Base-by-base conservation (phyloP, 2,329 filamentous ascomycete genomes). In the Anisogramma anomala region DNA sequence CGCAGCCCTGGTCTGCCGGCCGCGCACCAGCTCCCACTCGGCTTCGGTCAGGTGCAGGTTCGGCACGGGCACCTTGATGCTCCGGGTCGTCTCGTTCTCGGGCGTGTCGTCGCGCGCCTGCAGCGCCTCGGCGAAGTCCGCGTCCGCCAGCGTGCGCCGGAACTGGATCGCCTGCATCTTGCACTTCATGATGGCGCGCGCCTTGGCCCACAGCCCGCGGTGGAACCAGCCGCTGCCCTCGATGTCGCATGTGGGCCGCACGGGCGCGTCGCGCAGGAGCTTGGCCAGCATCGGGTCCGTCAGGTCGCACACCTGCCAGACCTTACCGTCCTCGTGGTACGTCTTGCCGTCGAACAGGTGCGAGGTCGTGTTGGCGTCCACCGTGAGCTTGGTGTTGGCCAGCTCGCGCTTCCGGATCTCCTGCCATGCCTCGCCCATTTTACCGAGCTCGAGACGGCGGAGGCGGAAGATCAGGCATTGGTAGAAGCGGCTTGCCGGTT, bases 231-330 rank as follows among this genome's bases (percentile, higher is more conserved):
- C 89, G 51, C 85, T 84, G 33, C 69, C 69, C 36, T 67, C 56
- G 5, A 66, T 58, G 49, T 83, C 77, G 58, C 76, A 83, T 8
- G 65, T 63, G 0, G 64, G 55, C 4, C 78, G 71, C 17, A 82
- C 61, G 4, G 76, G 68, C 0, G 78, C 0, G 75, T 72, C 15
- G 78, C 71, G 28, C n/a, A 94, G 68, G 3, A 95, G 64, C 9
- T 67, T 59, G 1, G 67, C 64, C 1, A 96, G 67, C 1, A 88
- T 55, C 0, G 86, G 84, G 53, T 96, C 89, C 0, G 77, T 82
- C 41, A 96, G 81, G 58, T 98, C 91, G 63, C 87, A 94, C 19
- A 93, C 74, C 66, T 96, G 91, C 82, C 87, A 98, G 36, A 91
- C 80, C 53, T 91, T 91, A 28, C 87, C 87, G 53, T 94, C 87